Percentiles rank a stretch among this genome's conserved stretches.
Conservation (phyloP, 768 basidiomycete genomes). For the Kwoniella mangroviensis region DNA sequence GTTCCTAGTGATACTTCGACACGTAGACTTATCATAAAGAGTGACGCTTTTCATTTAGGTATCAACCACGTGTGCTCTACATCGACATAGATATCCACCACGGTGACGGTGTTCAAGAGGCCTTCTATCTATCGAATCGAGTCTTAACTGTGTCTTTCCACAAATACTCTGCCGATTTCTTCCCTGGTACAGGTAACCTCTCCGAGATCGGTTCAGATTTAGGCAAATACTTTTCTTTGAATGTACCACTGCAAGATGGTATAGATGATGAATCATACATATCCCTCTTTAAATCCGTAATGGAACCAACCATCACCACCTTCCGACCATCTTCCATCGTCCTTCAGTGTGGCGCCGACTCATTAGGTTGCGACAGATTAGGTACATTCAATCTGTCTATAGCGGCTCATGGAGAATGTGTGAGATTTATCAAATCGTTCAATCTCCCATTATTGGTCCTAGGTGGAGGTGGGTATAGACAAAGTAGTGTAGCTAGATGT, state of each 20-base stretch:
- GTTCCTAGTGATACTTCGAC: conserved; percentile 6
- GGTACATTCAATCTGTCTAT: conserved; percentile 98
- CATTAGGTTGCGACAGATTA: conserved; percentile 88
- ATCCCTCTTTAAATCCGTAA: conserved; percentile 91
- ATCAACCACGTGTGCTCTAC: conserved; percentile 91
- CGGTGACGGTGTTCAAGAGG: conserved; percentile 96
- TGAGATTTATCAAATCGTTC: conserved; percentile 92
- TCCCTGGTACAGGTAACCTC: conserved; percentile 94
- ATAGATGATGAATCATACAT: conserved; percentile 98
- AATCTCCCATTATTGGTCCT: conserved; percentile 87
- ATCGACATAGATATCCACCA: conserved; percentile 99
- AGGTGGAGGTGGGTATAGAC: conserved; percentile 95
- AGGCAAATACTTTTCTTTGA: conserved; percentile 93
- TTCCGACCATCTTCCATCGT: conserved; percentile 91
- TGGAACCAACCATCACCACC: conserved; percentile 87
- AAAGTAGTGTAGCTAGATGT: conserved; percentile 96
- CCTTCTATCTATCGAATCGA: conserved; percentile 96
- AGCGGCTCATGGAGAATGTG: conserved; percentile 96
- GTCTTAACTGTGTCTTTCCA: conserved; percentile 99
- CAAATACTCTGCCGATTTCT: conserved; percentile 98
- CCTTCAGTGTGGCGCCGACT: conserved; percentile 95
- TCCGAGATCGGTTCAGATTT: conserved; percentile 79
- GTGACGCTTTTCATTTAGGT: conserved; percentile 61
- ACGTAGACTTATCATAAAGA: too few relatives aligned
- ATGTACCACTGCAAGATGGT: conserved; percentile 92